These are phyloP conservation scores for Sporisorium graminicola DNA, from an alignment of 1,284 basidiomycete genomes.

Conservation along the genomic window DNA sequence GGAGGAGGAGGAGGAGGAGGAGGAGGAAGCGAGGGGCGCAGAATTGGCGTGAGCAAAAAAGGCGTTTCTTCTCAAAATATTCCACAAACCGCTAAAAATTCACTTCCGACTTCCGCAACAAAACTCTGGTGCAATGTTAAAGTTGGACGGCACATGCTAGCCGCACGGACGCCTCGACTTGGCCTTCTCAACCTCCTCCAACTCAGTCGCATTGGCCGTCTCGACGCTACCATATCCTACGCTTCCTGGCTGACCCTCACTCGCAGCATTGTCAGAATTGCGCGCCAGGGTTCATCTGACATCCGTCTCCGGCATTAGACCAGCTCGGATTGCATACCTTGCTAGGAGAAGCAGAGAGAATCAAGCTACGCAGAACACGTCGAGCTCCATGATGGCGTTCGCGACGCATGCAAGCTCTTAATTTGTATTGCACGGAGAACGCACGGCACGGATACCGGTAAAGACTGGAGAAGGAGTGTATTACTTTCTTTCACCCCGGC, in stretches of 20 bases:
- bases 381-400: neutral
- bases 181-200: slow-evolving; percentile 4
- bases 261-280: neutral
- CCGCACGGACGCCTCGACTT: slow-evolving; percentile 5
- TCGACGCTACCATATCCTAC: slow-evolving; percentile 1
- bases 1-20: slow-evolving; percentile 1
- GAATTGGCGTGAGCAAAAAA: neutral
- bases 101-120: slow-evolving; percentile 26
- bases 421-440: neutral
- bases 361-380: neutral
- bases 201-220: too few species aligned
- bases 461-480: neutral
- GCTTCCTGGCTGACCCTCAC: neutral
- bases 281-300: neutral
- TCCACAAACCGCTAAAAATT: slow-evolving; percentile 13
- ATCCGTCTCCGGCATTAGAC: neutral
- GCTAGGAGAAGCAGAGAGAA: neutral
- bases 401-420: neutral
- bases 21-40: neutral
- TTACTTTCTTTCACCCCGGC: too few species aligned
- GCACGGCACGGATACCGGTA: neutral
- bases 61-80: slow-evolving; percentile 5
- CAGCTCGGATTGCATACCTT: neutral
- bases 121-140: slow-evolving; percentile 2
- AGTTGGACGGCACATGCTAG: neutral